Evolutionary conservation across 192 early-diverging fungal species (phyloP), one percentile per base, ranked within the genome.

Genomic region (Physocladia obscura): DNA sequence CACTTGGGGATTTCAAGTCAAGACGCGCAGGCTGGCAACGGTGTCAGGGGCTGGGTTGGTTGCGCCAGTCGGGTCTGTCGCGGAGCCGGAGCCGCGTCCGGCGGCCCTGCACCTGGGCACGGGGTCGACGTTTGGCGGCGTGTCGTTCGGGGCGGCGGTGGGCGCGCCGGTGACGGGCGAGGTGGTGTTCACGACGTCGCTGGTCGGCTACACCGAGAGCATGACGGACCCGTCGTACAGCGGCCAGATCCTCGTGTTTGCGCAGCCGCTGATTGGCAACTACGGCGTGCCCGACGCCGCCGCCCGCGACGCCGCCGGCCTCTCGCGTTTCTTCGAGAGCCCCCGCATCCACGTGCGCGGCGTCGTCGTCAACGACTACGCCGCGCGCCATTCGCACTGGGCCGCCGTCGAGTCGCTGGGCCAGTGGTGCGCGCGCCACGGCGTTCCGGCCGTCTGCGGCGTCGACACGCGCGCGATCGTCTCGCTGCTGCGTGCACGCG

Each of bases 151-250:
- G 49, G 91, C 93, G 0, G 74, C 90, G 8, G 30, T 77, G 27
- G 54, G 50, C 8, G 69, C 74, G 5, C 61, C 82, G 4, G 83
- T 93, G 57, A 74, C 79, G 21, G 96, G 96, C 73, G 96, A 98
- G 77, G 90, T 92, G 13, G 96, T 98, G 21, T 98, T 98, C 71
- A 96, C 96, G 31, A 96, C 94, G 0, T 91, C 92, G 6, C 73
- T 95, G 50, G 96, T 96, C 15, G 95, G 95, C 31, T 98, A 98
- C 81, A 93, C 95, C 15, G 95, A 98, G 78, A 94, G 92, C 4
- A 94, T 98, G 94, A 96, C 93, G 50, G 95, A 98, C 71, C 95
- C 95, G 5, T 96, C 94, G n/a, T 98, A 98, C 79, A 81, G 79
- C 39, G 95, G 95, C 40, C 95, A 98, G 81, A 94, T 98, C 59